phyloP scores from a whole-genome alignment of 345 rosid genomes.

The Cardiospermum halicacabum region DNA sequence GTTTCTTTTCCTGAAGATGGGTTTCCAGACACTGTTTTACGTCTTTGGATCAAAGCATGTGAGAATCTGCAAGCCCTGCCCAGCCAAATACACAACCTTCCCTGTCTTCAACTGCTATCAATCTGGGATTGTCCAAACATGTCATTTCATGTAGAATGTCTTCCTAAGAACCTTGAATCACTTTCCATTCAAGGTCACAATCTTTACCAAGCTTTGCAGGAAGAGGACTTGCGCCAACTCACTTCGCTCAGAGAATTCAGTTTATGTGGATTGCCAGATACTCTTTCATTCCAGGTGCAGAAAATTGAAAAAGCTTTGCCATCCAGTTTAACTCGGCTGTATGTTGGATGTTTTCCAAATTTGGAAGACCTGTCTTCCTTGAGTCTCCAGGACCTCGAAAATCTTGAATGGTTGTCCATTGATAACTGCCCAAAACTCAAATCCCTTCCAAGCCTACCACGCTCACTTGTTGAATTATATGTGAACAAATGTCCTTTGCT shows the following conservation, averaged over 20 bases:
- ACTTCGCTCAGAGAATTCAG: conserved; percentile 8
- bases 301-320: conserved; percentile 18
- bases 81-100: no score
- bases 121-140: no score
- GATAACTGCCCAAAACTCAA: conserved; percentile 11
- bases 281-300: conserved; percentile 13
- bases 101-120: no score
- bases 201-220: conserved; percentile 2
- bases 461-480: neutral
- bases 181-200: conserved; percentile 4
- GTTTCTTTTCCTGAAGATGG: no score
- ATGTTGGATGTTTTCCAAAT: conserved; percentile 9
- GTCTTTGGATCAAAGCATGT: no score
- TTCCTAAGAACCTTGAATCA: conserved; percentile 14
- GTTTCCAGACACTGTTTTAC: no score
- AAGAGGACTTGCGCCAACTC: conserved; percentile 17
- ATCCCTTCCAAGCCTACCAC: conserved; percentile 9
- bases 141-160: conserved; percentile 11
- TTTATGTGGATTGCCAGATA: conserved; percentile 10
- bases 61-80: no score
- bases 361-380: conserved; percentile 16
- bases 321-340: neutral
- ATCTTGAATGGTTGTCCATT: conserved; percentile 6
- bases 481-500: neutral
- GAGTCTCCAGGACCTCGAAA: no score